phyloP scores from a whole-genome alignment of 495 filamentous ascomycete genomes.

The Xylaria bambusicola region DNA sequence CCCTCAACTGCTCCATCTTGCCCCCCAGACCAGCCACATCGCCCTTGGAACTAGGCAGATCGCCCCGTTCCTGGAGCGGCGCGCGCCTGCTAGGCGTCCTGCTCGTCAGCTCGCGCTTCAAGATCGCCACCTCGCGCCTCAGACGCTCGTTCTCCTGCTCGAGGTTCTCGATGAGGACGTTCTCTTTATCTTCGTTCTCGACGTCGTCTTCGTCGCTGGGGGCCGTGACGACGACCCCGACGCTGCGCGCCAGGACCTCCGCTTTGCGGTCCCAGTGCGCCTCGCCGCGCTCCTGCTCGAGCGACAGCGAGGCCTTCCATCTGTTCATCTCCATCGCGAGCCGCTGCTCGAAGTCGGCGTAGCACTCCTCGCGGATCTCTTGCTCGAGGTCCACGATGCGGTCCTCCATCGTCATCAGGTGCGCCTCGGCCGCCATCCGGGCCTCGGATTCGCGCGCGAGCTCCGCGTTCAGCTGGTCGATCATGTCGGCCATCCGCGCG shows the following conservation, averaged over 20 bases:
- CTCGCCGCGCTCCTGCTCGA: conserved; percentile 71
- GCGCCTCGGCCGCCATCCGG: conserved; percentile 60
- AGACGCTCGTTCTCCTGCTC: conserved; percentile 64
- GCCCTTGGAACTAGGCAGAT: conserved; percentile 27
- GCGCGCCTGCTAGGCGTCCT: conserved; percentile 46
- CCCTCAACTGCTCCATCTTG: conserved; percentile 30
- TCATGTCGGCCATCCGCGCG: conserved; percentile 68
- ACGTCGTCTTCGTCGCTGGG: conserved; percentile 26
- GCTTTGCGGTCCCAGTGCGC: conserved; percentile 89
- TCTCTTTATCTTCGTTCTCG: conserved; percentile 54
- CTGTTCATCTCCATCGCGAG: conserved; percentile 71
- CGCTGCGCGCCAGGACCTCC: conserved; percentile 74
- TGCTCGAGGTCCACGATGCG: conserved; percentile 72
- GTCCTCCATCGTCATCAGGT: conserved; percentile 63
- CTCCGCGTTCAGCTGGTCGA: conserved; percentile 70
- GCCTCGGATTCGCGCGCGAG: conserved; percentile 56
- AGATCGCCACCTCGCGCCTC: conserved; percentile 51
- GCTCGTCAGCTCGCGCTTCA: conserved; percentile 50
- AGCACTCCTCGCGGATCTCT: conserved; percentile 88
- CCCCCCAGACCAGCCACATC: conserved; percentile 25
- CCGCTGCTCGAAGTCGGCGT: conserved; percentile 77
- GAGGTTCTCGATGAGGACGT: conserved; percentile 55
- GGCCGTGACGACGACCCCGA: conserved; percentile 43
- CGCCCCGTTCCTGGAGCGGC: conserved; percentile 47
- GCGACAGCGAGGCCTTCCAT: conserved; percentile 74